Conservation (phyloP, 768 basidiomycete genomes). For the Tulasnella sp. region DNA sequence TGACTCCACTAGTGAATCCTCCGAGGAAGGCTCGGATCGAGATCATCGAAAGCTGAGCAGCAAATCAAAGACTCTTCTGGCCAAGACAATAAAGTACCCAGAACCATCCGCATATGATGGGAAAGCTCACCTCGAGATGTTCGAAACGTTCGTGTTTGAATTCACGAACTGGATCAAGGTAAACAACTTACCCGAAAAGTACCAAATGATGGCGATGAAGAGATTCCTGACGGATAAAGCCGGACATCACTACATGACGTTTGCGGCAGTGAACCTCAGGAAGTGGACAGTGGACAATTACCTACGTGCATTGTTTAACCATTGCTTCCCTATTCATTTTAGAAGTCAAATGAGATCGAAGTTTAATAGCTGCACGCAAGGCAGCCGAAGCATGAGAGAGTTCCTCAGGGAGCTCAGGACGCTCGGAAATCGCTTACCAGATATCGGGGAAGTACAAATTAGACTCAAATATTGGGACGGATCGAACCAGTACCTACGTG, state of each 20-base stretch:
- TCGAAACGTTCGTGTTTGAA: background rate
- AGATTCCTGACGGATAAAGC: background rate
- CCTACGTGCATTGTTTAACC: background rate
- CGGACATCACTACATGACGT: background rate
- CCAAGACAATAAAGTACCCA: background rate
- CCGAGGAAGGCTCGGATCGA: no score
- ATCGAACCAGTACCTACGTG: background rate
- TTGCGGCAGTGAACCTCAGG: background rate
- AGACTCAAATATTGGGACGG: background rate
- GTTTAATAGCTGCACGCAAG: background rate
- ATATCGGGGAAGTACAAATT: background rate
- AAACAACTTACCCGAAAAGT: background rate
- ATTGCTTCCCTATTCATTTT: conserved; percentile 4
- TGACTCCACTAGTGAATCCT: no score
- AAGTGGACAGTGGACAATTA: background rate
- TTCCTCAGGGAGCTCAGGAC: background rate
- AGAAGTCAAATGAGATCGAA: background rate
- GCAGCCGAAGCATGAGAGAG: background rate
- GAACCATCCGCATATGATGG: background rate
- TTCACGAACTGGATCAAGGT: background rate
- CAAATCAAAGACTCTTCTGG: no score
- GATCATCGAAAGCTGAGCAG: no score
- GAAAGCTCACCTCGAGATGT: background rate
- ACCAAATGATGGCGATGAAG: background rate
- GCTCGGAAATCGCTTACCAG: background rate